Percentiles rank a stretch among this genome's conserved stretches.
Conservation (phyloP, 1,284 basidiomycete species). For the Irpex sp. region DNA sequence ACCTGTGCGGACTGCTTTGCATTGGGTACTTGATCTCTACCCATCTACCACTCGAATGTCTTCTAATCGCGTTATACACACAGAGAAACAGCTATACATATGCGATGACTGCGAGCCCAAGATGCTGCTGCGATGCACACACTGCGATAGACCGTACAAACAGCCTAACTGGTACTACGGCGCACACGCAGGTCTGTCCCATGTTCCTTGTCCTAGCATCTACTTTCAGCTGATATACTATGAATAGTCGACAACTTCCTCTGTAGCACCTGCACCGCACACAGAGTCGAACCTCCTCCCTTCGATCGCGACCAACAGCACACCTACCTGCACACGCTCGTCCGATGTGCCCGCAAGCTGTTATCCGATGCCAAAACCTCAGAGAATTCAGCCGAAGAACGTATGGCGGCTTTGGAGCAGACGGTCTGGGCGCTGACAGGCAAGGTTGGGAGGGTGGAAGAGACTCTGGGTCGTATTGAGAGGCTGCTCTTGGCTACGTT, state of each 20-base stretch:
- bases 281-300: neutral
- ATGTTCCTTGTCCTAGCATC: no score
- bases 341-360: conserved; percentile 8
- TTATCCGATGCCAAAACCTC: neutral
- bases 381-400: conserved; percentile 2
- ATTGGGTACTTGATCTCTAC: neutral
- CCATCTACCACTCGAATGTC: neutral
- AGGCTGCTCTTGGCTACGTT: conserved; percentile 6
- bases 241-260: conserved; percentile 6
- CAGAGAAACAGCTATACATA: conserved; percentile 8
- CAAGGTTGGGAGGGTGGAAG: conserved; percentile 11
- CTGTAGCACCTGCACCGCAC: conserved; percentile 8
- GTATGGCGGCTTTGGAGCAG: conserved; percentile 7
- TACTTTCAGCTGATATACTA: no score
- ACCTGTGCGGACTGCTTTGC: conserved; percentile 11
- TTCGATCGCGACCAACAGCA: conserved; percentile 3
- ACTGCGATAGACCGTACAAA: conserved; percentile 5
- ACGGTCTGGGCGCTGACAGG: conserved; percentile 8
- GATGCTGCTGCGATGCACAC: conserved; percentile 7
- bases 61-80: neutral
- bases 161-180: conserved; percentile 15
- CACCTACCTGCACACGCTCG: conserved; percentile 9
- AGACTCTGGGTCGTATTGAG: conserved; percentile 9
- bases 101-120: conserved; percentile 10
- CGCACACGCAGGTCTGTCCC: neutral